phyloP scores from a whole-genome alignment of 257 asterid genomes.

The Plectranthus barbatus region DNA sequence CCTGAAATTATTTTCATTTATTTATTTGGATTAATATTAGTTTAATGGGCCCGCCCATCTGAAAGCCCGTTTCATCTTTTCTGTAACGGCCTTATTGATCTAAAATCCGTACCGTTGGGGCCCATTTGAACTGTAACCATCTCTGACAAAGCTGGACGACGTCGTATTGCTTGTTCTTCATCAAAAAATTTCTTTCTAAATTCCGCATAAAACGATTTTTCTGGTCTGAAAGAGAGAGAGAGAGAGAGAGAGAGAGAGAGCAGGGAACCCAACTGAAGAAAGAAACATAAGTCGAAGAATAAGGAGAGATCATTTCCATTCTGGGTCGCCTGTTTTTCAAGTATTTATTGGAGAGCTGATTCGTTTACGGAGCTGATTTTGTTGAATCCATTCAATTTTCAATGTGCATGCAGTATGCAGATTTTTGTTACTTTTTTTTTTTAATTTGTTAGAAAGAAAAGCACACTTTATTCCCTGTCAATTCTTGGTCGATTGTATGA shows the following conservation, averaged over 20 bases:
- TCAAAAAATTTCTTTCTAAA: too few relatives aligned
- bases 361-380: background rate
- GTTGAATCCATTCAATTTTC: constrained; percentile 38
- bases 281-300: background rate
- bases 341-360: background rate
- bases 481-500: background rate
- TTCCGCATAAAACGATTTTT: background rate
- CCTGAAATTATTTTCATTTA: too few relatives aligned
- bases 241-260: background rate
- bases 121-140: too few relatives aligned
- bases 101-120: too few relatives aligned
- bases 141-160: too few relatives aligned
- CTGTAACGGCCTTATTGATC: too few relatives aligned
- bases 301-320: constrained; percentile 5
- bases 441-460: too few relatives aligned
- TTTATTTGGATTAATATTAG: too few relatives aligned
- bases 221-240: too few relatives aligned
- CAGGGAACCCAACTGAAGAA: background rate
- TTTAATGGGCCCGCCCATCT: too few relatives aligned
- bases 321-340: constrained; percentile 27
- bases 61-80: too few relatives aligned
- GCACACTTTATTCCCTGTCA: background rate
- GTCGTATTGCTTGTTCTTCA: too few relatives aligned
- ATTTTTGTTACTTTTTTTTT: background rate
- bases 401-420: background rate